These are phyloP conservation scores for barrel medic (Medicago truncatula) DNA, from an alignment of 306 rosid genomes.

Conservation along the genomic window MtrunA17r5.0-ANR NC_053047.1:4460001-4460500, in stretches of 20 bases:
- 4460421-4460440: too few species aligned
- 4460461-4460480: too few species aligned
- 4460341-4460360: constrained; percentile 49
- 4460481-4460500: too few species aligned
- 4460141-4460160: constrained; percentile 34
- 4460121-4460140: constrained; percentile 31
- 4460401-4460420: too few species aligned
- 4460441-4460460: too few species aligned
- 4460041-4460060: not conserved
- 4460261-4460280: constrained; percentile 33
- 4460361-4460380: not conserved
- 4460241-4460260: constrained; percentile 36
- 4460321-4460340: constrained; percentile 43
- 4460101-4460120: constrained; percentile 27
- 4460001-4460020: constrained; percentile 11
- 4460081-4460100: not conserved
- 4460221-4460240: constrained; percentile 34
- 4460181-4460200: constrained; percentile 17
- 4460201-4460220: constrained; percentile 26
- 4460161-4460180: constrained; percentile 33
- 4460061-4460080: constrained; percentile 21
- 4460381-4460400: too few species aligned
- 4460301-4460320: constrained; percentile 38
- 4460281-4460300: constrained; percentile 34
- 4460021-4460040: constrained; percentile 27